phyloP scores from a whole-genome alignment of 2,329 filamentous ascomycete species.

The Talaromyces sp. region DNA sequence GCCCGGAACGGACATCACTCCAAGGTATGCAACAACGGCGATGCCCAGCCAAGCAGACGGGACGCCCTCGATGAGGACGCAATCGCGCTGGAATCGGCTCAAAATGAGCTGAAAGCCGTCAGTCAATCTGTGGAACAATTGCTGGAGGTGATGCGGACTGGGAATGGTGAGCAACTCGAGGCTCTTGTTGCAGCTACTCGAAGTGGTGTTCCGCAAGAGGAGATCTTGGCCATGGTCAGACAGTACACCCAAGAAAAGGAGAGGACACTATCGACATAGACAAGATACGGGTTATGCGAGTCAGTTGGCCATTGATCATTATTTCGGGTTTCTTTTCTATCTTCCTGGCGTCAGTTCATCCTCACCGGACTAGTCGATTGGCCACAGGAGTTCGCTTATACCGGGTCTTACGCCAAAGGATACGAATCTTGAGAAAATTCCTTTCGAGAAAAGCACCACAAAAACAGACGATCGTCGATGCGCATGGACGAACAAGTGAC shows the following conservation, averaged over 20 bases:
- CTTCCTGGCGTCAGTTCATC: not conserved
- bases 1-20: not conserved
- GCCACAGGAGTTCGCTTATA: not conserved
- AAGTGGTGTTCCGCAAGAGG: not conserved
- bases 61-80: not conserved
- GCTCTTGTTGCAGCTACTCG: not conserved
- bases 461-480: not conserved
- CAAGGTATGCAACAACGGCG: not conserved
- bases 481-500: not conserved
- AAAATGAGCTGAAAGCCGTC: not conserved
- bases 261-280: not conserved
- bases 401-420: not conserved
- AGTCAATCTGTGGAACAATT: constrained; percentile 8
- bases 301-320: not conserved
- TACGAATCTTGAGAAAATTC: not conserved
- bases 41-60: not conserved
- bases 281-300: no score
- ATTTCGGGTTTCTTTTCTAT: not conserved
- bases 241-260: not conserved
- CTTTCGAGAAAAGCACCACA: no score
- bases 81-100: not conserved
- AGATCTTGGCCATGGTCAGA: constrained; percentile 5
- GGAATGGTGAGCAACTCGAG: not conserved
- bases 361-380: not conserved
- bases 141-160: constrained; percentile 3